A percentile compares a stretch with the other conserved stretches of the same genome.
These are phyloP conservation scores for Oryza punctata DNA, from an alignment of 176 grass and related monocot genomes.

Conservation along the genomic window DNA sequence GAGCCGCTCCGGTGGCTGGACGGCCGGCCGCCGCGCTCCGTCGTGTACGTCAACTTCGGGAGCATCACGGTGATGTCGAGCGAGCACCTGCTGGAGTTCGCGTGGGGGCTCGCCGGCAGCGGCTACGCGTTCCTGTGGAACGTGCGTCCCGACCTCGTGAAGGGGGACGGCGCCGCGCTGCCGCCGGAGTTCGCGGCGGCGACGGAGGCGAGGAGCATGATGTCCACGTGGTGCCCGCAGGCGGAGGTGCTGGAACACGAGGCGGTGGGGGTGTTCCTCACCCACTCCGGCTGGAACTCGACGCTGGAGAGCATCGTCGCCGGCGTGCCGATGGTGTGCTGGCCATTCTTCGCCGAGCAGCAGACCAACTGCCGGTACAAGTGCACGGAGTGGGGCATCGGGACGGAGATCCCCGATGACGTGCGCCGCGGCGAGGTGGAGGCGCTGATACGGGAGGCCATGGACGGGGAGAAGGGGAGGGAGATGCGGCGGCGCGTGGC, in stretches of 20 bases:
- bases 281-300: constrained; percentile 88
- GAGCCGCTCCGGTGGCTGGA: constrained; percentile 58
- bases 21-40: constrained; percentile 28
- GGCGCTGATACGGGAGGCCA: constrained; percentile 41
- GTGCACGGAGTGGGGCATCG: constrained; percentile 53
- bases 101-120: constrained; percentile 69
- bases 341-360: constrained; percentile 51
- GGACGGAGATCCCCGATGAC: constrained; percentile 43
- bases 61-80: constrained; percentile 71
- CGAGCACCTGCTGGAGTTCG: constrained; percentile 62
- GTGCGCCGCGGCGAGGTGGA: constrained; percentile 15
- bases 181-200: constrained; percentile 49
- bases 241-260: constrained; percentile 52
- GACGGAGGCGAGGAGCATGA: constrained; percentile 46
- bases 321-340: constrained; percentile 47
- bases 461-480: constrained; percentile 32
- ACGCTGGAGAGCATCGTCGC: constrained; percentile 54
- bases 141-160: constrained; percentile 62
- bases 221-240: constrained; percentile 75
- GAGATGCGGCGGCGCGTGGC: constrained; percentile 22
- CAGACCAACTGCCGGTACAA: constrained; percentile 62
- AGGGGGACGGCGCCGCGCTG: constrained; percentile 47
- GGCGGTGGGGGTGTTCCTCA: constrained; percentile 69
- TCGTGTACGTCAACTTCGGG: constrained; percentile 83
- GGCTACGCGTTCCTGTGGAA: constrained; percentile 71